phyloP scores from a whole-genome alignment of 2,329 filamentous ascomycete genomes.

The Penicillium sp. region DNA sequence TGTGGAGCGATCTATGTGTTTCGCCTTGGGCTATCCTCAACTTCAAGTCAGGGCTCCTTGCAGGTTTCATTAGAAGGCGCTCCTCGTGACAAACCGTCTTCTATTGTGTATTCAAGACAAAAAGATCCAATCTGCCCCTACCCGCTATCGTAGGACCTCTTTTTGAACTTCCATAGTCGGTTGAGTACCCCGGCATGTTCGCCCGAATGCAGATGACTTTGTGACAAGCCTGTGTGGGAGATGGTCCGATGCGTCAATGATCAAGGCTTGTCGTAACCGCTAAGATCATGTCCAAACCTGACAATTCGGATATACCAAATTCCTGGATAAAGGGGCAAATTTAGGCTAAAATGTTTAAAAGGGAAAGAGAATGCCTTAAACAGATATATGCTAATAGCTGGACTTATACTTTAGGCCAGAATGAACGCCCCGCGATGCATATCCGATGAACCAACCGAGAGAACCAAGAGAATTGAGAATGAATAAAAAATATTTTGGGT shows the following conservation, averaged over 20 bases:
- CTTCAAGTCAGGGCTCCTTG: no score
- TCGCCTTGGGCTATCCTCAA: no score
- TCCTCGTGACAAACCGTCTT: no score
- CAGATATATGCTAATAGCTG: neutral
- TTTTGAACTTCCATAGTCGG: neutral
- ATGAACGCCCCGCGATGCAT: constrained; percentile 29
- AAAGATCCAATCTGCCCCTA: no score
- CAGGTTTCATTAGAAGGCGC: no score
- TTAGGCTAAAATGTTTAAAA: constrained; percentile 7
- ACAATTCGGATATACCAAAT: neutral
- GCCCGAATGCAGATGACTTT: no score
- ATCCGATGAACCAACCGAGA: constrained; percentile 12
- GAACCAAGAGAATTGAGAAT: constrained; percentile 1
- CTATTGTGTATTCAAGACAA: no score
- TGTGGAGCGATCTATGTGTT: no score
- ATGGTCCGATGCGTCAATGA: neutral
- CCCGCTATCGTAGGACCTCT: neutral
- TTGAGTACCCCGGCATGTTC: neutral
- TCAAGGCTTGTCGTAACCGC: neutral
- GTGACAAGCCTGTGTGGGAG: neutral
- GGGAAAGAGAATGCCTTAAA: neutral
- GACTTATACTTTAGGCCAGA: neutral
- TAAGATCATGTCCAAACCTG: neutral
- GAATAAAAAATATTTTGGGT: constrained; percentile 11
- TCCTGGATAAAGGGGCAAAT: neutral